Conservation (phyloP, 768 basidiomycete species). For the Clitopilus passeckerianus region DNA sequence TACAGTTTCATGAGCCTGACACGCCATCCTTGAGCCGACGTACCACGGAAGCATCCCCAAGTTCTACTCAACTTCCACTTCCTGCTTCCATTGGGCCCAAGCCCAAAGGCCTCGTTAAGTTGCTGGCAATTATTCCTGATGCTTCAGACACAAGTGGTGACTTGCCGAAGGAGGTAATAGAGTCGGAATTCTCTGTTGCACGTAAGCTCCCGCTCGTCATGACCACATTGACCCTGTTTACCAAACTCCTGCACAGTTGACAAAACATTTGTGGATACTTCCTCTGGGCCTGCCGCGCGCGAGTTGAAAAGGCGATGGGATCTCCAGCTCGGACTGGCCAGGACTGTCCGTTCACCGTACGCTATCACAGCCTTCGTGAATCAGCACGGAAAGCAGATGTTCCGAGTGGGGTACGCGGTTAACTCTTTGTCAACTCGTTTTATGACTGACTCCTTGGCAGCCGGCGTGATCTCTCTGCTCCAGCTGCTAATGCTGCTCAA, state of each 20-base stretch:
- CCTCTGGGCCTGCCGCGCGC: conserved; percentile 69
- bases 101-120: neutral
- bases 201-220: conserved; percentile 33
- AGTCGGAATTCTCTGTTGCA: conserved; percentile 55
- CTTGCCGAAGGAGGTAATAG: conserved; percentile 9
- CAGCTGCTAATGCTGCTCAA: conserved; percentile 46
- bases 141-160: neutral
- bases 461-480: conserved; percentile 57
- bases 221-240: too few relatives aligned
- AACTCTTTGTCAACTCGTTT: neutral
- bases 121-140: neutral
- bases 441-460: conserved; percentile 24
- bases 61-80: neutral
- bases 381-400: conserved; percentile 75
- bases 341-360: conserved; percentile 69
- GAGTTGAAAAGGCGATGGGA: conserved; percentile 78
- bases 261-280: conserved; percentile 75
- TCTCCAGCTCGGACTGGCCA: conserved; percentile 55
- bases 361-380: conserved; percentile 80
- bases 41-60: neutral
- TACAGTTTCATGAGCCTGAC: neutral
- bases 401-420: conserved; percentile 65
- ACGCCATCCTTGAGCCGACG: neutral
- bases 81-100: neutral
- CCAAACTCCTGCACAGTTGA: conserved; percentile 38